Evolutionary conservation across 345 rosid species (phyloP).

Genomic region (Salix brachista): DNA sequence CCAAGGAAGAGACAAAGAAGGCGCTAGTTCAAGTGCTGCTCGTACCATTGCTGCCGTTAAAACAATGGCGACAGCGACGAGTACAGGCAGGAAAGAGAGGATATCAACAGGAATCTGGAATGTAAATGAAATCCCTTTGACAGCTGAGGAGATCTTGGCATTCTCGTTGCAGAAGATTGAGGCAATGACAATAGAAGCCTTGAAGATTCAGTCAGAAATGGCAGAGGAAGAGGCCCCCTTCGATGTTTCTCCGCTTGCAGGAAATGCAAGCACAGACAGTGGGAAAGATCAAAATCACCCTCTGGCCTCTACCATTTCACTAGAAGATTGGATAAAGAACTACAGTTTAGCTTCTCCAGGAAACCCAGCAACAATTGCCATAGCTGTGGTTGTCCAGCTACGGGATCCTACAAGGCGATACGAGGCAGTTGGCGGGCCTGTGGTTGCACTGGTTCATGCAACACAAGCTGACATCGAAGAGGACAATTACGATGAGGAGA

Average conservation of each 20-base stretch:
- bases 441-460: slow-evolving; percentile 57
- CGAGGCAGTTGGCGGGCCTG: slow-evolving; percentile 82
- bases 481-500: slow-evolving; percentile 43
- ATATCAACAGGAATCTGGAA: slow-evolving; percentile 83
- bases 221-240: slow-evolving; percentile 81
- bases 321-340: slow-evolving; percentile 61
- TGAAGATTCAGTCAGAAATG: slow-evolving; percentile 83
- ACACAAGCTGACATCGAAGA: slow-evolving; percentile 20
- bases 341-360: slow-evolving; percentile 24
- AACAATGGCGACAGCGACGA: slow-evolving; percentile 64
- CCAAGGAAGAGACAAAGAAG: slow-evolving; percentile 88
- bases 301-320: slow-evolving; percentile 50
- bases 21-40: slow-evolving; percentile 83
- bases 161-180: slow-evolving; percentile 77
- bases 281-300: slow-evolving; percentile 37
- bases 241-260: slow-evolving; percentile 49
- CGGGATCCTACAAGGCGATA: slow-evolving; percentile 84
- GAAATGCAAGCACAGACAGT: slow-evolving; percentile 25
- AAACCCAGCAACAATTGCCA: slow-evolving; percentile 31
- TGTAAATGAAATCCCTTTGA: slow-evolving; percentile 52
- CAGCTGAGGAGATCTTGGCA: slow-evolving; percentile 67
- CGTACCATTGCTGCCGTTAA: slow-evolving; percentile 75
- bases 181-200: slow-evolving; percentile 69
- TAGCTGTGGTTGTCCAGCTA: slow-evolving; percentile 58
- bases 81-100: slow-evolving; percentile 73